Base-by-base conservation (phyloP, 345 rosid genomes). In the Linum trigynum region DNA sequence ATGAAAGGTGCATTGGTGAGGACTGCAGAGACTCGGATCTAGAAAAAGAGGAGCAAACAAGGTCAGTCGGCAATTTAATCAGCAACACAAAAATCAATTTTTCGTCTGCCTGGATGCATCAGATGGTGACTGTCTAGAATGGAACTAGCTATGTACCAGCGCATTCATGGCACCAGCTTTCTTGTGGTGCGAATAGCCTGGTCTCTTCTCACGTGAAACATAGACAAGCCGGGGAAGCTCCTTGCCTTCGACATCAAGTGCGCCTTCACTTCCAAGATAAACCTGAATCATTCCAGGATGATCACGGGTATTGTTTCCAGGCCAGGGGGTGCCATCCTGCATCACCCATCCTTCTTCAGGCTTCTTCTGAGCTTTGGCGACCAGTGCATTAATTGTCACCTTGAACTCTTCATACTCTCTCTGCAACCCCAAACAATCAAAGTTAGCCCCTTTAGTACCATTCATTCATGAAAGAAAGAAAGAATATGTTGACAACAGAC, bases 201-300 rank as follows among this genome's bases (percentile, higher is more conserved):
- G 98, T 37, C 98, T 81, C 72, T 92, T 92, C 83, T 92, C 98
- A 73, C 98, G 90, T 4, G 98, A 92, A 51, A 92, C 98, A 55
- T 92, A 92, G 23, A 92, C 97, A 14, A 92, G 92, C 12, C 89
- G 76, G 4, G 98, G 98, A 38, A 90, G 63, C 63, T 90, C 98
- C 70, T 92, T 90, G 11, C 98, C 97, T 38, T 92, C 97, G 3
- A 92, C 87, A 38, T 90, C 98, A 39, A 78, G 83, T 39, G 98
- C 97, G 68, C 96, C 97, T 45, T 82, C 96, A 79, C 85, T 90
- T 76, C 98, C 98, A 41, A 92, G 86, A 71, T 92, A 90, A 64
- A 84, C 98, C 96, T 94, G 99, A 80, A 94, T 90, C 97, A 94
- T 94, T 38, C 99, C 97, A 48, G 99, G 99, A 74, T 94, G 99